A percentile compares a stretch with the other conserved stretches of the same genome.
phyloP scores from a whole-genome alignment of 2,329 filamentous ascomycete genomes.

The Trichoderma sp. region DNA sequence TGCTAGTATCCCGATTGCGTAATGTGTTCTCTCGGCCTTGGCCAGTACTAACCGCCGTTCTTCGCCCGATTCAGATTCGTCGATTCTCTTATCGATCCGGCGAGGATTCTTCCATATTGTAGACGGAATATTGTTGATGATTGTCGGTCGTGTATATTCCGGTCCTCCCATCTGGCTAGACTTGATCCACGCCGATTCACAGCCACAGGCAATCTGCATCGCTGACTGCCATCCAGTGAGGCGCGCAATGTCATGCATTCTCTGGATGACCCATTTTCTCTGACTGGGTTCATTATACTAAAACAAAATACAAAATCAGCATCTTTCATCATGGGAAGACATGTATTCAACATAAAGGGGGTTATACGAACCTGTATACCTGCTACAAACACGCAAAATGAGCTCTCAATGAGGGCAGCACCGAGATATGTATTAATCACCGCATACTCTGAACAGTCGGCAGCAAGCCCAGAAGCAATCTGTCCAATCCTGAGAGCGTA shows the following conservation, averaged over 20 bases:
- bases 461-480: conserved; percentile 70
- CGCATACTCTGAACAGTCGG: conserved; percentile 48
- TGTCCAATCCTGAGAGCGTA: conserved; percentile 75
- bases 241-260: conserved; percentile 70
- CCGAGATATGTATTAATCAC: conserved; percentile 75
- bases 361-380: conserved; percentile 60
- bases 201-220: conserved; percentile 75
- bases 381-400: conserved; percentile 81
- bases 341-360: not conserved
- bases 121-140: conserved; percentile 35
- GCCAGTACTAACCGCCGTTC: conserved; percentile 55
- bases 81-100: conserved; percentile 50
- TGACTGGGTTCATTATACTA: conserved; percentile 71
- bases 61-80: conserved; percentile 42
- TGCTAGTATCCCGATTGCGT: conserved; percentile 73
- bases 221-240: conserved; percentile 87
- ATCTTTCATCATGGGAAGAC: not conserved
- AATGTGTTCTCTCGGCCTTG: conserved; percentile 62
- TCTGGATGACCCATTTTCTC: conserved; percentile 71
- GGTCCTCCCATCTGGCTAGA: conserved; percentile 71
- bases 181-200: conserved; percentile 79
- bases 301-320: conserved; percentile 22
- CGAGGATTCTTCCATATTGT: conserved; percentile 50
- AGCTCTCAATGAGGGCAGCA: conserved; percentile 76
- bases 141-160: conserved; percentile 57